Evolutionary conservation across 169 alveolate species (phyloP).

Genomic region (Plasmodium chabaudi): DNA sequence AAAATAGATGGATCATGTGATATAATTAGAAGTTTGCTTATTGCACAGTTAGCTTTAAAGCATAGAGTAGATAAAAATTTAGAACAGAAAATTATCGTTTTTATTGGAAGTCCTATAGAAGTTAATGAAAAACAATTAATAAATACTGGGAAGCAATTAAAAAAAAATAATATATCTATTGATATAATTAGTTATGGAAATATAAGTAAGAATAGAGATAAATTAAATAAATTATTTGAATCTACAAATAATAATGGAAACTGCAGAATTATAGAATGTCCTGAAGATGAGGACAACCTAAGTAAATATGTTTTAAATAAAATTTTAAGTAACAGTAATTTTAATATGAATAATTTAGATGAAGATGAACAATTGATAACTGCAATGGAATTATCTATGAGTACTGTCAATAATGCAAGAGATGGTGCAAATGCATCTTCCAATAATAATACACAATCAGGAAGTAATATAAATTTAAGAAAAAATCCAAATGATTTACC

Average conservation of each 20-base stretch:
- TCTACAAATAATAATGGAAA: slow-evolving; percentile 88
- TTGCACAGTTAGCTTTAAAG: slow-evolving; percentile 96
- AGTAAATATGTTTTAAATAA: slow-evolving; percentile 48
- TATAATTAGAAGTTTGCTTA: slow-evolving; percentile 91
- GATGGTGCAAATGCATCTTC: no score
- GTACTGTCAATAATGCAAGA: not conserved
- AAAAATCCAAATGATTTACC: slow-evolving; percentile 16
- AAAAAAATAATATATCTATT: slow-evolving; percentile 94
- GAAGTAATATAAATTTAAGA: not conserved
- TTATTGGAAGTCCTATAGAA: slow-evolving; percentile 96
- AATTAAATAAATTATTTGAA: slow-evolving; percentile 86
- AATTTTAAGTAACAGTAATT: slow-evolving; percentile 24
- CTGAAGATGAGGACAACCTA: slow-evolving; percentile 80
- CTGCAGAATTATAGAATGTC: slow-evolving; percentile 89
- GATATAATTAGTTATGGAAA: slow-evolving; percentile 93
- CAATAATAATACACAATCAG: no score
- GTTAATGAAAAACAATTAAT: slow-evolving; percentile 59
- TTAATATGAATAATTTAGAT: slow-evolving; percentile 23
- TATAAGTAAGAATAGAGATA: slow-evolving; percentile 86
- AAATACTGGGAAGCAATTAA: slow-evolving; percentile 92
- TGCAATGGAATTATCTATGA: slow-evolving; percentile 47
- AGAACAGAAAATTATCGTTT: slow-evolving; percentile 95
- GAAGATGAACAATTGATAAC: slow-evolving; percentile 44
- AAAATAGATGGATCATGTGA: slow-evolving; percentile 92
- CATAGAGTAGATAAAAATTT: slow-evolving; percentile 96